phyloP scores from a whole-genome alignment of 2,329 filamentous ascomycete species.

The Exophiala sp. region DNA sequence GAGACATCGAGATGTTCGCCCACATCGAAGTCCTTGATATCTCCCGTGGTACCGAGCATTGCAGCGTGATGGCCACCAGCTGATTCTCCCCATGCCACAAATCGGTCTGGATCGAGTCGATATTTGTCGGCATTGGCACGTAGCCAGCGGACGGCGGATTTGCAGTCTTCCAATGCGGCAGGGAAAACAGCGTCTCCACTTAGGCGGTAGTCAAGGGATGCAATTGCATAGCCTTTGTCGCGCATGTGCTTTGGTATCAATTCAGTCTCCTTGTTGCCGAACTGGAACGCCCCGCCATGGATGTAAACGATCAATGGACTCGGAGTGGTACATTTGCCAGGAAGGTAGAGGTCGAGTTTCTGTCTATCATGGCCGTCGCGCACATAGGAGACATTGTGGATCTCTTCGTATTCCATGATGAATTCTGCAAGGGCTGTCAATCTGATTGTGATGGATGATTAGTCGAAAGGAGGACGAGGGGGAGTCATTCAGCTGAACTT shows the following conservation, averaged over 20 bases:
- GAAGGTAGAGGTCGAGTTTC: constrained; percentile 16
- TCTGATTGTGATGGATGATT: no score
- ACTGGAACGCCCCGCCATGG: constrained; percentile 11
- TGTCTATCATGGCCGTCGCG: constrained; percentile 7
- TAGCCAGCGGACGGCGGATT: constrained; percentile 15
- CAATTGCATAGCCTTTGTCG: constrained; percentile 8
- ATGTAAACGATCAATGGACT: constrained; percentile 18
- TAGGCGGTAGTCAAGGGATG: constrained; percentile 16
- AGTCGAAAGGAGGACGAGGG: no score
- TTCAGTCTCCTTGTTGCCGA: constrained; percentile 6
- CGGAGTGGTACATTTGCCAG: background rate
- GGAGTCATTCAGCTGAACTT: no score
- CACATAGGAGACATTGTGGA: background rate
- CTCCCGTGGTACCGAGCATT: constrained; percentile 8
- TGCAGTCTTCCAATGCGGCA: constrained; percentile 15
- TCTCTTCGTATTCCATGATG: background rate
- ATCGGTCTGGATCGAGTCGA: constrained; percentile 2
- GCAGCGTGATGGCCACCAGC: constrained; percentile 13
- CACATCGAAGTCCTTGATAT: constrained; percentile 9
- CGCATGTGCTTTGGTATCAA: constrained; percentile 5
- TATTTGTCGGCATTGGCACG: constrained; percentile 5
- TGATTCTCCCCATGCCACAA: constrained; percentile 16
- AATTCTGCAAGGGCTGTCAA: background rate
- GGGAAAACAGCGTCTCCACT: constrained; percentile 11
- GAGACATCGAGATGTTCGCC: constrained; percentile 9